Evolutionary conservation across 345 rosid genomes (phyloP), one percentile per base, ranked within the genome.

Genomic region (Euphorbia tirucalli): DNA sequence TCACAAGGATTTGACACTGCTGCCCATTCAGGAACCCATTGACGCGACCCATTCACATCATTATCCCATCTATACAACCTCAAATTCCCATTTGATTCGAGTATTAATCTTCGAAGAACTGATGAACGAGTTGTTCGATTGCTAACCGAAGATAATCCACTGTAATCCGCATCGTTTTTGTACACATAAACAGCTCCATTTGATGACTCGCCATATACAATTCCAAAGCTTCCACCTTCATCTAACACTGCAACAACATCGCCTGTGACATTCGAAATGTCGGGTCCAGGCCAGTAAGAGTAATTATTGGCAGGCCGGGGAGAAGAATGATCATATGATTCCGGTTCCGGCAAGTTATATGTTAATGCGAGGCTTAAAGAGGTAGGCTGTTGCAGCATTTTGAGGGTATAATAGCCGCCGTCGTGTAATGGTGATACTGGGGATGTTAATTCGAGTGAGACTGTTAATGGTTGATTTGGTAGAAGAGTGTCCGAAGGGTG

Each of bases 21-120:
- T 52, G 98, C 96, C 97, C 96, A 90, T 37, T 92, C 93, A 1
- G 96, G 77, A 0, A 92, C 91, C 96, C 96, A 94, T 63, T 84
- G 95, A 59, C 87, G 84, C 0, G 95, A 87, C 2, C 93, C 95
- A 48, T 91, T 93, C 30, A 88, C 81, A 65, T 88, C 89, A 65
- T 91, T 83, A 49, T 90, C 96, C 94, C 94, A 94, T 73, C 90
- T 78, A 73, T 94, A 94, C 54, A 94, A 56, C 61, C 96, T 81
- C 59, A 94, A 64, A 77, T 90, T 94, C 37, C 97, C 96, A 71
- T 92, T 89, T 24, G 77, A 77, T 77, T 94, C 98, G 0, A 94
- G 86, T 16, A 87, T 87, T 75, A 94, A 71, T 66, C 93, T 85
- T 55, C 95, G 58, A 11, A 83, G 72, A 69, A 85, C 86, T 1